Evolutionary conservation across 176 grass and related monocot species (phyloP).

Genomic region (Elymus sibiricus): DNA sequence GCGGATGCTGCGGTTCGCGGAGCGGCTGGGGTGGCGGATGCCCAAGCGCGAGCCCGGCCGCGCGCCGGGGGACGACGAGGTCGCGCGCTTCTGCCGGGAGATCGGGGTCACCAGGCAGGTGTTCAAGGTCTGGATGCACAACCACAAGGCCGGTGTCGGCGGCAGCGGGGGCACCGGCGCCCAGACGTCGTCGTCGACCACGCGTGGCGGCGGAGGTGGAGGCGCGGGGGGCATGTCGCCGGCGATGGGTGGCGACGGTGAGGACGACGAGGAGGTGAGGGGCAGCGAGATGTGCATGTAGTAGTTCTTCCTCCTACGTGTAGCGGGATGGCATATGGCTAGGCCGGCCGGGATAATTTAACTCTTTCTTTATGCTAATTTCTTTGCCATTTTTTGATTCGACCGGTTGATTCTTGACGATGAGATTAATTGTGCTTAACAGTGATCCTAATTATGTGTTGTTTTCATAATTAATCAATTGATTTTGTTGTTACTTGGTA

Average conservation of each 20-base stretch:
- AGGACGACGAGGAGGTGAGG: constrained; percentile 63
- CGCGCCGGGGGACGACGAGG: constrained; percentile 62
- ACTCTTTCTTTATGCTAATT: constrained; percentile 23
- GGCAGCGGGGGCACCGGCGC: constrained; percentile 24
- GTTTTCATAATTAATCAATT: not conserved
- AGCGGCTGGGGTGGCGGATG: constrained; percentile 78
- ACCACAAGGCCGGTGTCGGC: constrained; percentile 59
- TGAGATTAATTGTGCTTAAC: constrained; percentile 39
- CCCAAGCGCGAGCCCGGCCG: constrained; percentile 70
- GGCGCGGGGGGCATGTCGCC: constrained; percentile 27
- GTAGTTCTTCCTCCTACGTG: not conserved
- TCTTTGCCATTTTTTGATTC: constrained; percentile 29
- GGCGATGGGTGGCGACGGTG: constrained; percentile 23
- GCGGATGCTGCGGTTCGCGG: constrained; percentile 70
- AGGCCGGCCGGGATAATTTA: constrained; percentile 11
- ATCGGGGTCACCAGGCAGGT: constrained; percentile 78
- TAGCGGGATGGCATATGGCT: not conserved
- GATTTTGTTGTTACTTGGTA: not conserved
- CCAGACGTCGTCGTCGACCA: constrained; percentile 53
- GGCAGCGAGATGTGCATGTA: constrained; percentile 59
- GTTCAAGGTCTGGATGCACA: constrained; percentile 99
- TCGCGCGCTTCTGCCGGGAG: constrained; percentile 74
- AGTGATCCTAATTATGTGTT: constrained; percentile 9
- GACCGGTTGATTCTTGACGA: constrained; percentile 15
- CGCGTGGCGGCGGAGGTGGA: constrained; percentile 33